Percentiles rank a stretch among this genome's conserved stretches.
These are phyloP conservation scores for Pascua sp. DNA, from an alignment of 1,284 basidiomycete species.

Conservation along the genomic window DNA sequence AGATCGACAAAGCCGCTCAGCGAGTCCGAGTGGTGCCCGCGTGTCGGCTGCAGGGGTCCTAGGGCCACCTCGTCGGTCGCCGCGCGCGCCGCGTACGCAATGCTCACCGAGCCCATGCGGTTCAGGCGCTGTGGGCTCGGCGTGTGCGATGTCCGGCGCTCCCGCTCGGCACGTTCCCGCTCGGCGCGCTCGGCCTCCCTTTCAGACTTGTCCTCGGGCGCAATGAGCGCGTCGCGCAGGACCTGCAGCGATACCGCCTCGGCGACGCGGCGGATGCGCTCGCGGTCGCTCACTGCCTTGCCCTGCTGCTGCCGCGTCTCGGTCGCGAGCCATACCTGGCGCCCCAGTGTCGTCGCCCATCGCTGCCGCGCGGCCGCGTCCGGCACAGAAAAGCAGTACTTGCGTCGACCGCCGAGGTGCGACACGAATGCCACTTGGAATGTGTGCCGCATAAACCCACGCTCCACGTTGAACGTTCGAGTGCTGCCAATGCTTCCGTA, in stretches of 20 bases:
- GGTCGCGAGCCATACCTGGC: conserved; percentile 66
- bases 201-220: conserved; percentile 8
- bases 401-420: conserved; percentile 64
- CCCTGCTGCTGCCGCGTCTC: conserved; percentile 56
- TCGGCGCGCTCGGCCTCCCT: not conserved
- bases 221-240: conserved; percentile 74
- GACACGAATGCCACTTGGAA: conserved; percentile 83
- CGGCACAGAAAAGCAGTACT: conserved; percentile 89
- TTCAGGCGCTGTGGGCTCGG: not conserved
- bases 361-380: conserved; percentile 68
- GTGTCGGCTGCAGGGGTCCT: conserved; percentile 24
- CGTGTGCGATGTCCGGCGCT: too few relatives aligned
- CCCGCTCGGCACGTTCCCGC: not conserved
- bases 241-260: conserved; percentile 71
- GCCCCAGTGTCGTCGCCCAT: conserved; percentile 68
- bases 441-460: conserved; percentile 88
- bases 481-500: conserved; percentile 76
- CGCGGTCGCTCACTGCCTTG: conserved; percentile 1
- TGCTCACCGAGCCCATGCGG: conserved; percentile 8
- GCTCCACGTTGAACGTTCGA: conserved; percentile 72
- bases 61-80: conserved; percentile 20
- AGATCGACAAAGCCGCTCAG: conserved; percentile 5
- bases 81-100: conserved; percentile 23
- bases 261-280: conserved; percentile 56
- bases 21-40: not conserved